phyloP scores from a whole-genome alignment of 257 asterid species.

The Ilex aquifolium region DNA sequence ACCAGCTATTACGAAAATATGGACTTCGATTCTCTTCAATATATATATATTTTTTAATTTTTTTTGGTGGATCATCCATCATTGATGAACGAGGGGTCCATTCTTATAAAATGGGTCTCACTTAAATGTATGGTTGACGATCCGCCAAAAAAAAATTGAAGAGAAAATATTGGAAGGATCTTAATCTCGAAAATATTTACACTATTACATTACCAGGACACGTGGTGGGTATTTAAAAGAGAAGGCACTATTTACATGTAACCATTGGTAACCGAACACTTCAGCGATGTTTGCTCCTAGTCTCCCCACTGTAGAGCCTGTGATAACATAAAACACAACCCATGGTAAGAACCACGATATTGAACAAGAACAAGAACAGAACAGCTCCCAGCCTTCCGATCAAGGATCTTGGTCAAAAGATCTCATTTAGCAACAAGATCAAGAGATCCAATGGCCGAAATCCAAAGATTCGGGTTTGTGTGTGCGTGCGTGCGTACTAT shows the following conservation, averaged over 20 bases:
- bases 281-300: slow-evolving; percentile 75
- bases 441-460: not conserved
- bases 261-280: slow-evolving; percentile 1
- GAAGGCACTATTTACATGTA: slow-evolving; percentile 32
- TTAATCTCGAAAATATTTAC: too few relatives aligned
- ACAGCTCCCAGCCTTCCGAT: not conserved
- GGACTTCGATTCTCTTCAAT: too few relatives aligned
- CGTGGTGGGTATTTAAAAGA: not conserved
- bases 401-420: not conserved
- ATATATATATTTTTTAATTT: too few relatives aligned
- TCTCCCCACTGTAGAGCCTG: slow-evolving; percentile 93
- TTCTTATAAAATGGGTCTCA: too few relatives aligned
- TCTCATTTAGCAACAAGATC: not conserved
- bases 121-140: too few relatives aligned
- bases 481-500: not conserved
- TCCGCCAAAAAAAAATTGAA: too few relatives aligned
- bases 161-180: too few relatives aligned
- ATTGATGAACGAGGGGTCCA: too few relatives aligned
- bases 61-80: too few relatives aligned
- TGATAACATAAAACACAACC: not conserved
- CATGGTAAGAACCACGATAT: not conserved
- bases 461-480: not conserved
- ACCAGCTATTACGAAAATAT: too few relatives aligned
- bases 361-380: not conserved
- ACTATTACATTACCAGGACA: too few relatives aligned